Conservation (phyloP, 2,329 filamentous ascomycete species). For the Pseudocercospora pini-densiflorae region DNA sequence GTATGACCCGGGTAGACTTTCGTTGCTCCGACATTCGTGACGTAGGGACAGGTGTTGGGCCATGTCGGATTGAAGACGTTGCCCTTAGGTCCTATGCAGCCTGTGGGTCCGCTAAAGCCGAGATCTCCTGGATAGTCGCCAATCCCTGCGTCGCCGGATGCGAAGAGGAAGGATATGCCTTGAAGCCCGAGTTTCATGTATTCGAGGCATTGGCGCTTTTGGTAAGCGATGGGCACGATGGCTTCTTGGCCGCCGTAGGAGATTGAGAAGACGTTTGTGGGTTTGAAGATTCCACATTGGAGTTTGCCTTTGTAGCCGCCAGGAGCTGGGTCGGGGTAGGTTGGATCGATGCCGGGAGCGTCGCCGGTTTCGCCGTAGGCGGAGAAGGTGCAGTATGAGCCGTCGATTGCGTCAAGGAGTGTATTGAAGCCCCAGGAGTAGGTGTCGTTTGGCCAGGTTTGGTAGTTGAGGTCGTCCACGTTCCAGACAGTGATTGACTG, state of each 20-base stretch:
- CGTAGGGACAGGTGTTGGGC: slow-evolving; percentile 30
- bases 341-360: slow-evolving; percentile 19
- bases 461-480: slow-evolving; percentile 53
- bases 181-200: slow-evolving; percentile 54
- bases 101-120: slow-evolving; percentile 36
- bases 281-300: slow-evolving; percentile 53
- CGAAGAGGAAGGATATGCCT: slow-evolving; percentile 49
- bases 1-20: slow-evolving; percentile 42
- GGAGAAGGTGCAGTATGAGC: slow-evolving; percentile 56
- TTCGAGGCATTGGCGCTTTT: slow-evolving; percentile 47
- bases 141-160: slow-evolving; percentile 18
- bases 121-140: slow-evolving; percentile 34
- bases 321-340: slow-evolving; percentile 53
- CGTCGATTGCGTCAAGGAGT: slow-evolving; percentile 58
- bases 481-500: slow-evolving; percentile 53
- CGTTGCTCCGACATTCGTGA: slow-evolving; percentile 49
- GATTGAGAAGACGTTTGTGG: slow-evolving; percentile 60
- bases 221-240: slow-evolving; percentile 57
- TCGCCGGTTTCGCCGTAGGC: slow-evolving; percentile 47
- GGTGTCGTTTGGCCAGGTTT: slow-evolving; percentile 38
- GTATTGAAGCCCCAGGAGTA: slow-evolving; percentile 43
- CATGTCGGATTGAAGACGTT: slow-evolving; percentile 34
- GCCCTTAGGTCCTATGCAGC: slow-evolving; percentile 29
- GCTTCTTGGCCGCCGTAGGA: slow-evolving; percentile 60
- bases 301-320: slow-evolving; percentile 55